Base-by-base conservation (phyloP, 225 moss, liverwort and hornwort species). In the Pleurozium schreberi region DNA sequence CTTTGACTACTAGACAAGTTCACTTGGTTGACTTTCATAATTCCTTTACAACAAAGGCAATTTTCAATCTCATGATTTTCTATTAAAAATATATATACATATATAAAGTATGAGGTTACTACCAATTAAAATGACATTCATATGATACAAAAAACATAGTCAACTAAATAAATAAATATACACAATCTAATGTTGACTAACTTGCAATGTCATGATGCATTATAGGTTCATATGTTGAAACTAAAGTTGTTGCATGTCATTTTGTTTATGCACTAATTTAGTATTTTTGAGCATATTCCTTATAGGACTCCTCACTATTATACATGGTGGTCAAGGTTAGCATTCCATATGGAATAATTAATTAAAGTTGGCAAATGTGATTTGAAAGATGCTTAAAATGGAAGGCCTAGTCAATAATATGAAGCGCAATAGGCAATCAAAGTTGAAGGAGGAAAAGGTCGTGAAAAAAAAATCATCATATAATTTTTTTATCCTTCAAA, bases 261-360 rank as follows among this genome's bases (percentile, higher is more conserved):
- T 73, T 0, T 18, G 1, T 28, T 9, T 45, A 10, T 30, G 0
- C 4, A 74, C 4, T 47, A 47, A 74, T 47, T 1, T 31, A 18
- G 7, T 31, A 31, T 49, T 49, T 1, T 11, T 49, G 8, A 49
- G 3, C 2, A 33, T 19, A 49, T 1, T 26, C 26, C 42, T 42
- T 26, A 15, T 3, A 4, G 0, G 25, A 25, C 18, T 31, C 31
- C 3, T 75, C 20, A 12, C 1, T 33, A 33, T 2, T 0, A 18
- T 47, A 10, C 3, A 1, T 1, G 0, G 0, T 17, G 18, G 4
- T 31, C 1, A 31, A 30, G 11, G 2, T 31, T 33, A 11, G 5
- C 8, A 50, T 20, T 50, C 34, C 5, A 21, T 34, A 8, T 0
- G 0, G 0, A 50, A 34, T 34, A 75, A 34, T 21, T 50, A 20